Evolutionary conservation across 1,284 basidiomycete genomes (phyloP), one percentile per base, ranked within the genome.

Genomic region (Leccinum subrobustum): DNA sequence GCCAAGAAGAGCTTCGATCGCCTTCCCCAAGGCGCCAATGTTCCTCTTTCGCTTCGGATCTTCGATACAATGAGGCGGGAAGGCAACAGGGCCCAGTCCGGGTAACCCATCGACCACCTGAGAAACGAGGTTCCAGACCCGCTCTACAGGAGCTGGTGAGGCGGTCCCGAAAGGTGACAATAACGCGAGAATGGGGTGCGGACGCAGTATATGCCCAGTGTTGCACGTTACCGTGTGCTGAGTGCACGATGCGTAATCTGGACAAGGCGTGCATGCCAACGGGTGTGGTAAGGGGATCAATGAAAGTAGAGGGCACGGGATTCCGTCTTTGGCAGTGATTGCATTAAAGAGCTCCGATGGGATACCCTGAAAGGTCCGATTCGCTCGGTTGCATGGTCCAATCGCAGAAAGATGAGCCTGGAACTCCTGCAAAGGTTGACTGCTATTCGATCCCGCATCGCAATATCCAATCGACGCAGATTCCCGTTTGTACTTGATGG

Each of bases 381-480:
- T 85, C 65, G 83, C 77, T 65, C 73, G 74, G 68, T 88, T 81
- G 73, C 92, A 94, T 37, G 79, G 77, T 59, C 85, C 80, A 7
- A 84, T 77, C 27, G 83, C 80, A 14, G 77, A 72, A 56, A 83
- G 73, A 54, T 73, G 75, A 6, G 73, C 73, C 53, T 80, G 78
- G 11, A 85, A 67, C 9, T 74, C 73, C 56, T 84, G 80, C 25
- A 94, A 76, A 9, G 81, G 76, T 16, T 73, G 74, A 74, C 93
- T 97, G 18, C 87, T 88, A 51, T 76, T 75, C 53, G 75, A 82
- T 6, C 82, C 85, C 9, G 85, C 76, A 67, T 95, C 89, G 74
- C 95, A 97, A 77, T 86, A 97, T 1, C 95, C 95, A 66, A 95
- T 86, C 2, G 80, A 73, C 1, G 87, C 76, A 4, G 91, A 93